phyloP scores from a whole-genome alignment of 2,329 filamentous ascomycete genomes.

The Thermothelomyces thermophilus region DNA sequence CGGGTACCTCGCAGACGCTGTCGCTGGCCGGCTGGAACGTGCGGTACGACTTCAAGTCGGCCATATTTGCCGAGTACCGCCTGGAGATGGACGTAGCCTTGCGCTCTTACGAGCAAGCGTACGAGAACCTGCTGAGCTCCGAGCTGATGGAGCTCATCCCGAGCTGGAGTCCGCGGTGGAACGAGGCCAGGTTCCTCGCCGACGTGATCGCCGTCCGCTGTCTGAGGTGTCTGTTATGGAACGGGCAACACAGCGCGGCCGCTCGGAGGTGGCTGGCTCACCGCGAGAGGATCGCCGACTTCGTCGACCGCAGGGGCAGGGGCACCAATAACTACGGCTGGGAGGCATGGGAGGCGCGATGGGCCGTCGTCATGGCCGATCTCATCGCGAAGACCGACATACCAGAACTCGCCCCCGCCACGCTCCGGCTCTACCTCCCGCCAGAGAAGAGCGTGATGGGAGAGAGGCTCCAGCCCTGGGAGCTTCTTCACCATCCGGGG shows the following conservation, averaged over 20 bases:
- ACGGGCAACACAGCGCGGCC: constrained; percentile 69
- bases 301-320: constrained; percentile 76
- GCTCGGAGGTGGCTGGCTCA: constrained; percentile 76
- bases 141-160: constrained; percentile 86
- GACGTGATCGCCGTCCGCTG: constrained; percentile 76
- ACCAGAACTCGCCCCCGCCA: constrained; percentile 41
- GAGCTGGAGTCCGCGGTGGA: constrained; percentile 84
- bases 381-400: constrained; percentile 50
- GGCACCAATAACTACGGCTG: constrained; percentile 87
- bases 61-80: constrained; percentile 83
- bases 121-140: constrained; percentile 72
- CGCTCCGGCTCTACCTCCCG: constrained; percentile 42
- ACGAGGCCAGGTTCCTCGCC: constrained; percentile 82
- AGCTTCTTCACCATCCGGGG: constrained; percentile 57
- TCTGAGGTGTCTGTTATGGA: constrained; percentile 76
- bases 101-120: constrained; percentile 79
- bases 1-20: constrained; percentile 78
- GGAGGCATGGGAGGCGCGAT: constrained; percentile 85
- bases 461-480: constrained; percentile 56
- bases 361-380: constrained; percentile 57
- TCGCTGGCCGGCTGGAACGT: constrained; percentile 85
- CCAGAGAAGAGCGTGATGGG: constrained; percentile 54
- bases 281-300: constrained; percentile 63
- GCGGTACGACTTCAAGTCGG: constrained; percentile 90
- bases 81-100: constrained; percentile 86